These are phyloP conservation scores for Yamadazyma friedrichii DNA, from an alignment of 1,139 yeast genomes.

Conservation along the genomic window DNA sequence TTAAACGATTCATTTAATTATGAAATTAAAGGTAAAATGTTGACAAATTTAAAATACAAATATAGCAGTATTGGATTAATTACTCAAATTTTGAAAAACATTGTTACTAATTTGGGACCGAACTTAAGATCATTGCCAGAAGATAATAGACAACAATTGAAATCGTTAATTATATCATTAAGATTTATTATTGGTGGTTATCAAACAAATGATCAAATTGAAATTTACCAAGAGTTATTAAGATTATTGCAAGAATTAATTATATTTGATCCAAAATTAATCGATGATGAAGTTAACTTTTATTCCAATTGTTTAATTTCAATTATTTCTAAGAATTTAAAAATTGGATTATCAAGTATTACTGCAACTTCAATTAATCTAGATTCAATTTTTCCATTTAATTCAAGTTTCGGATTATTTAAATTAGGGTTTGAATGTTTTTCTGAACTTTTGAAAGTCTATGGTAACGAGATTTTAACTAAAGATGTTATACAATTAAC, in stretches of 20 bases:
- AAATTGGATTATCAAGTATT: constrained; percentile 32
- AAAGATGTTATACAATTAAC: constrained; percentile 37
- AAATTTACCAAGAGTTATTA: constrained; percentile 26
- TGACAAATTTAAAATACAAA: constrained; percentile 30
- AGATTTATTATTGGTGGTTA: constrained; percentile 34
- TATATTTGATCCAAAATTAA: constrained; percentile 39
- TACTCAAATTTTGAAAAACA: constrained; percentile 27
- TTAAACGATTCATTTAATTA: constrained; percentile 48
- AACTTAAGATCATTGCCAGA: constrained; percentile 26
- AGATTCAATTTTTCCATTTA: constrained; percentile 41
- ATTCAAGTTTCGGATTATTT: constrained; percentile 35
- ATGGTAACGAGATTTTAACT: constrained; percentile 32
- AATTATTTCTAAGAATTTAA: constrained; percentile 37
- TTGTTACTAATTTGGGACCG: constrained; percentile 42
- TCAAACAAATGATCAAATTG: constrained; percentile 27
- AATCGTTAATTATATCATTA: constrained; percentile 28
- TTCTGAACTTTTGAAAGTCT: constrained; percentile 39
- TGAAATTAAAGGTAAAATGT: constrained; percentile 22
- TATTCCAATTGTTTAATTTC: constrained; percentile 32
- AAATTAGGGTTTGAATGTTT: constrained; percentile 40
- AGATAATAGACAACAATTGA: constrained; percentile 23
- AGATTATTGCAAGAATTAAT: constrained; percentile 38
- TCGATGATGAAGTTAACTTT: constrained; percentile 30
- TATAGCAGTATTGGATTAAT: constrained; percentile 25
- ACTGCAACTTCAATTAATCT: constrained; percentile 35